These are phyloP conservation scores for Dovyalis caffra DNA, from an alignment of 345 rosid species.

Conservation along the genomic window DNA sequence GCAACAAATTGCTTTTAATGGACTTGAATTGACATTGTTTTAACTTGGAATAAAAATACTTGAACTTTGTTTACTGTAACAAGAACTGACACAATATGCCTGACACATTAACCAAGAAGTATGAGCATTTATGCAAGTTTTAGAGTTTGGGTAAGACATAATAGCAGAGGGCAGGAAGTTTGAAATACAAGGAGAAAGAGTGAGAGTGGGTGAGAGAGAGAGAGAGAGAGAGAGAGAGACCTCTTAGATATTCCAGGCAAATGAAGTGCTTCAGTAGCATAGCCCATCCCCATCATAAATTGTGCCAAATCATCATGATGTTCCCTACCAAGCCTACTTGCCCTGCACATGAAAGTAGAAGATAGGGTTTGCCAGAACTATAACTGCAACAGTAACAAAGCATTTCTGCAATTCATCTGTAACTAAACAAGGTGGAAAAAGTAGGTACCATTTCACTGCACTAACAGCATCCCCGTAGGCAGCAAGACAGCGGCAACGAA, in stretches of 20 bases:
- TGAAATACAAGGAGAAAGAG: no score
- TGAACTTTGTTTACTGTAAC: not conserved
- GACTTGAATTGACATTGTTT: not conserved
- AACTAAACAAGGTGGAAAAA: not conserved
- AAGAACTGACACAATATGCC: not conserved
- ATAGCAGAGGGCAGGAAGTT: not conserved
- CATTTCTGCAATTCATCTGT: not conserved
- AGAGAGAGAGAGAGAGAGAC: slow-evolving; percentile 24
- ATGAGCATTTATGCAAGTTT: not conserved
- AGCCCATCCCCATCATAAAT: slow-evolving; percentile 98
- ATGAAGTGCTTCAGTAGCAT: slow-evolving; percentile 99
- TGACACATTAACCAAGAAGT: not conserved
- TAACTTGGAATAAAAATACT: not conserved
- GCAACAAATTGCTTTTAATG: not conserved
- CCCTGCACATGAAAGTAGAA: slow-evolving; percentile 54
- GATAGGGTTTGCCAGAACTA: slow-evolving; percentile 11
- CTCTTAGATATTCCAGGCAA: slow-evolving; percentile 99
- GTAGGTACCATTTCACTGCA: slow-evolving; percentile 90
- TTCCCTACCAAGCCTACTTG: slow-evolving; percentile 97
- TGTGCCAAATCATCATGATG: slow-evolving; percentile 99
- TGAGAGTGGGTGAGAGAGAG: not conserved
- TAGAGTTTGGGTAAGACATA: not conserved
- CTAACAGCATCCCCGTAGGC: slow-evolving; percentile 98
- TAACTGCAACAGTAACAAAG: not conserved
- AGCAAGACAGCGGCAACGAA: slow-evolving; percentile 96